phyloP scores from a whole-genome alignment of 2,329 filamentous ascomycete genomes.

The Aspergillus cejpii region DNA sequence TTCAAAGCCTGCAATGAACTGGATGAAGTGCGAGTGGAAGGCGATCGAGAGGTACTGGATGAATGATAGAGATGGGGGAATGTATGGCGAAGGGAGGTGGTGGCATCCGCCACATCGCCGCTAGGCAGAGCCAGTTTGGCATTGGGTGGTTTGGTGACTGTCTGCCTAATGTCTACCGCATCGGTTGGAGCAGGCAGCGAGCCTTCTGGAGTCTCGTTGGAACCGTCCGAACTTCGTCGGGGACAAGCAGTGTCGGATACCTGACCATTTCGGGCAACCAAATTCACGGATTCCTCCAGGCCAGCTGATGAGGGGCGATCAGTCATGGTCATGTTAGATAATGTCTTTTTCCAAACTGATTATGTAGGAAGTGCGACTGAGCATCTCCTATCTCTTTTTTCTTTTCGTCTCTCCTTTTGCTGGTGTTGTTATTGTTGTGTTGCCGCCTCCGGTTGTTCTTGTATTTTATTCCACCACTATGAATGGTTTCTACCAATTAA shows the following conservation, averaged over 20 bases:
- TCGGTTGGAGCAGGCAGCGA: conserved; percentile 18
- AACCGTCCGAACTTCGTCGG: conserved; percentile 16
- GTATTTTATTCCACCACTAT: not conserved
- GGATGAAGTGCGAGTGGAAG: conserved; percentile 38
- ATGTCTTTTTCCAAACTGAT: conserved; percentile 15
- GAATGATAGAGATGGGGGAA: conserved; percentile 33
- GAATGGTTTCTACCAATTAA: not conserved
- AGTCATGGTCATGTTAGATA: conserved; percentile 29
- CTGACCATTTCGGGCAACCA: conserved; percentile 21
- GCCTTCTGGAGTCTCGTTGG: conserved; percentile 19
- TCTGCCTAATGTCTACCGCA: conserved; percentile 15
- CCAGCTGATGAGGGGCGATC: conserved; percentile 27
- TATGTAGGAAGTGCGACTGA: conserved; percentile 21
- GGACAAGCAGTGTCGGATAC: conserved; percentile 14
- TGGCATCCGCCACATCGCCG: conserved; percentile 24
- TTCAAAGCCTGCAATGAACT: conserved; percentile 40
- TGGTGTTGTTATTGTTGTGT: not conserved
- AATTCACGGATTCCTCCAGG: conserved; percentile 26
- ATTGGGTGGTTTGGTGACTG: conserved; percentile 21
- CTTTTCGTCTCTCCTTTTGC: conserved; percentile 16
- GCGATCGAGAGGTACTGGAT: conserved; percentile 29
- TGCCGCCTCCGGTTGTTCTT: not conserved
- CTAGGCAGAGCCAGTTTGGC: conserved; percentile 23
- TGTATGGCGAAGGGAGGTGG: conserved; percentile 28
- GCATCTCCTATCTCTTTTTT: conserved; percentile 28